Evolutionary conservation across 2,329 filamentous ascomycete genomes (phyloP), one percentile per base, ranked within the genome.

Genomic region (Trichophaea hybrida): DNA sequence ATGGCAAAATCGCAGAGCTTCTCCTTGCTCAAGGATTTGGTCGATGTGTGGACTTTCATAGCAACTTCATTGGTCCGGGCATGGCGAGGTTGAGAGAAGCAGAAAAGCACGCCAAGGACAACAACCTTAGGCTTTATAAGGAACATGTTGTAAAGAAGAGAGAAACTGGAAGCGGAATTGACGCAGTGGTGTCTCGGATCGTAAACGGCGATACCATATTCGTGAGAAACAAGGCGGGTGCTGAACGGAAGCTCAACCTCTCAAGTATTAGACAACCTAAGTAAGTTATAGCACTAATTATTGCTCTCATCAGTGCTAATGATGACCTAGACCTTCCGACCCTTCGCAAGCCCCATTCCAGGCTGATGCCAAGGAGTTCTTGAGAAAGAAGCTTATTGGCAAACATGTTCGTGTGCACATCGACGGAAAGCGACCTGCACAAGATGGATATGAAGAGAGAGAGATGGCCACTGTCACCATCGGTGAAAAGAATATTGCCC

Each of bases 1-100:
- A 84, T 62, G 93, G 93, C 64, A 95, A 89, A 73, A 94, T 98
- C 71, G 88, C 90, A 64, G 88, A 87, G 66, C 94, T 94, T 72
- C 74, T 98, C 48, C 81, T 98, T 49, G 83, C 91, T 68, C 87
- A 89, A 57, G 93, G 93, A 68, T 78, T 97, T 59, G 93, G 91
- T 44, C 81, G 88, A 69, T 97, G 91, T 76, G 89, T 90, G 65
- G 93, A 98, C 73, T 90, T 93, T 74, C 93, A 98, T 75, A 94
- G 91, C 0, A 94, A 89, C 43, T 78, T 96, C 75, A 80, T 98
- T 8, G 93, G 93, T 49, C 76, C 81, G 54, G 87, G 91, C 68
- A 98, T 98, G 93, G 83, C 85, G 46, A 73, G 80, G 60, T 81
- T 97, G 59, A 83, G 93, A 64, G 81, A 86, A 65, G 90, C 93